Base-by-base conservation (phyloP, 2,329 filamentous ascomycete species). In the Botryotinia narcissicola region DNA sequence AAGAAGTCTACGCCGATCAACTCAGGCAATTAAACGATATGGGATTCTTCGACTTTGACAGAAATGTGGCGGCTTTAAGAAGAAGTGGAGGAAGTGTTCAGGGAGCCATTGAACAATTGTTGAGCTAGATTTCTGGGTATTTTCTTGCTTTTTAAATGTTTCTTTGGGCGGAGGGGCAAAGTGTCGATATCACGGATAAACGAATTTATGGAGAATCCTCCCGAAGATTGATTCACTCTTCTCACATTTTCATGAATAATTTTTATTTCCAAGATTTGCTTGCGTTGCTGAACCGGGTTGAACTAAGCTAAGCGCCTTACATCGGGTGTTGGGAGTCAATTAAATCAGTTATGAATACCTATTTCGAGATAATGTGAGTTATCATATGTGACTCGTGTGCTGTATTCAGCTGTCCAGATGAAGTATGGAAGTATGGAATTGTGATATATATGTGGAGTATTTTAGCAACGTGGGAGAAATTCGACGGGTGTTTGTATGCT, bases 31-130 rank as follows among this genome's bases (percentile, higher is more conserved):
- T 99, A 75, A 99, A 99, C 82, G 96, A 98, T 77, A 99, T 99
- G 96, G 96, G 96, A 4, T 99, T 99, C 84, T 97, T 90, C 81
- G 95, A 99, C 81, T 99, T 98, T 80, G 95, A 99, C 70, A 86
- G 93, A 78, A 99, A 99, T 78, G 90, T 99, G 46, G 90, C 92
- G 73, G 96, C 96, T 8, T 84, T 99, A 80, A 88, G 95, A 82
- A 89, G 95, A 79, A 93, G 93, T 74, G 96, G 96, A 14, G 96
- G 96, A 18, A 98, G 93, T 81, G 96, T 98, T 59, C 94, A 98
- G 82, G 96, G 95, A 18, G 96, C 93, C 8, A 89, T 97, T 71
- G 93, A 96, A 83, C 90, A 93, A 79, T 83, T 97, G 73, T 83
- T 93, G 61, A 76, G 76, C 59, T 78, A 72, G 74, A 51, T 40